These are phyloP conservation scores for Chalciporus piperatus DNA, from an alignment of 768 basidiomycete species.

Conservation along the genomic window DNA sequence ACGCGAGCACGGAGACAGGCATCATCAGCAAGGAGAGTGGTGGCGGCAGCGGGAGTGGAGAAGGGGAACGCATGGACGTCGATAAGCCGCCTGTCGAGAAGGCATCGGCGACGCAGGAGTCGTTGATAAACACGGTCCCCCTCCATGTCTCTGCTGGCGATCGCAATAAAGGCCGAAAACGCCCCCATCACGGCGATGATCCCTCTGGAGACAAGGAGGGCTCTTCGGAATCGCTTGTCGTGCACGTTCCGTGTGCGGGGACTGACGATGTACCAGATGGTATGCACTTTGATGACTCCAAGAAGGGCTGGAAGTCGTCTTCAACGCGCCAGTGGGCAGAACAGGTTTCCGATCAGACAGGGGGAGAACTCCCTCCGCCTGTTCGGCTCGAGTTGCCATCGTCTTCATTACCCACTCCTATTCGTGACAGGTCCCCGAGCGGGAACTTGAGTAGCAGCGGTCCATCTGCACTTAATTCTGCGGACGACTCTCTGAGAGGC, in stretches of 20 bases:
- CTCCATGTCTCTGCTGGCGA: conserved; percentile 30
- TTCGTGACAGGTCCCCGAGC: conserved; percentile 24
- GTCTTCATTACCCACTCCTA: conserved; percentile 5
- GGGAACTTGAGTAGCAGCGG: conserved; percentile 25
- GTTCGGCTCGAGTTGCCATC: conserved; percentile 4
- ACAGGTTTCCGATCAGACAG: conserved; percentile 35
- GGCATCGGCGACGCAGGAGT: not conserved
- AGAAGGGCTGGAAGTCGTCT: conserved; percentile 22
- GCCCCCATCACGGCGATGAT: conserved; percentile 2
- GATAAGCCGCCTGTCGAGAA: conserved; percentile 17
- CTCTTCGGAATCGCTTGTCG: conserved; percentile 24
- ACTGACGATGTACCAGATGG: conserved; percentile 14
- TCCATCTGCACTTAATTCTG: conserved; percentile 22
- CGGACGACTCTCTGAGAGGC: conserved; percentile 20
- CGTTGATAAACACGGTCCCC: conserved; percentile 22
- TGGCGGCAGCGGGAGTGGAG: conserved; percentile 1
- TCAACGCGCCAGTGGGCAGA: conserved; percentile 49
- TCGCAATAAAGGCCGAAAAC: conserved; percentile 17
- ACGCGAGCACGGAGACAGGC: conserved; percentile 11
- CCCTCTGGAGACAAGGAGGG: conserved; percentile 4
- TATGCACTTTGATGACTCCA: conserved; percentile 19
- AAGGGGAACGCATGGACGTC: conserved; percentile 23
- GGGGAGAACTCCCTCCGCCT: conserved; percentile 1
- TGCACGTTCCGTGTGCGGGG: conserved; percentile 29
- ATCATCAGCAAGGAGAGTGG: conserved; percentile 1